A percentile compares a stretch with the other conserved stretches of the same genome.
Evolutionary conservation across 345 rosid species (phyloP).

Genomic region (Citrus trifoliata): DNA sequence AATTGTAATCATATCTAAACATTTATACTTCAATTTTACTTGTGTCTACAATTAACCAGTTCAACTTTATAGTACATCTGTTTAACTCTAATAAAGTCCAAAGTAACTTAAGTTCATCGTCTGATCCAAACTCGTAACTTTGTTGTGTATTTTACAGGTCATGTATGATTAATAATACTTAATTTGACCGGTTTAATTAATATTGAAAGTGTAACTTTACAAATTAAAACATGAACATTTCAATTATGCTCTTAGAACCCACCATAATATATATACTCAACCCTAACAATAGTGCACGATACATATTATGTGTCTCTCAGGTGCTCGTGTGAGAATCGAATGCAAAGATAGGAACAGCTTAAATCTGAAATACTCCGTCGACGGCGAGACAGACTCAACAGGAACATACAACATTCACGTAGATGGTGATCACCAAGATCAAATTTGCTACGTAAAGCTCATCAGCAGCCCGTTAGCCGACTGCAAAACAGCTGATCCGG

Average conservation of each 20-base stretch:
- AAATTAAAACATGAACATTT: too few species aligned
- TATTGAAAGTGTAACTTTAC: background rate
- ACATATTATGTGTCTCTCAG: slow-evolving; percentile 21
- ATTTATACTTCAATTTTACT: too few species aligned
- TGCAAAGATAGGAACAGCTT: slow-evolving; percentile 45
- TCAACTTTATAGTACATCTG: too few species aligned
- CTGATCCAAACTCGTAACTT: too few species aligned
- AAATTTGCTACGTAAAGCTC: slow-evolving; percentile 43
- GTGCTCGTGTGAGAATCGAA: slow-evolving; percentile 49
- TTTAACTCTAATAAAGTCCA: too few species aligned
- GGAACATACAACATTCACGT: slow-evolving; percentile 52
- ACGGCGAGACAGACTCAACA: slow-evolving; percentile 30
- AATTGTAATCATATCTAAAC: background rate
- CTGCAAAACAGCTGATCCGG: slow-evolving; percentile 39
- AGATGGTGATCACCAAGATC: slow-evolving; percentile 54
- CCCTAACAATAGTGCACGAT: background rate
- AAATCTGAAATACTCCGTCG: slow-evolving; percentile 19
- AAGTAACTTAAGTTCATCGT: background rate
- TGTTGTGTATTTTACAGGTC: too few species aligned
- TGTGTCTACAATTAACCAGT: background rate
- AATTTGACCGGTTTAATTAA: too few species aligned
- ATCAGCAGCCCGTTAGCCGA: slow-evolving; percentile 42
- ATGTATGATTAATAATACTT: too few species aligned
- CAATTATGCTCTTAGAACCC: background rate
- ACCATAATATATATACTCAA: background rate